phyloP scores from a whole-genome alignment of 2,329 filamentous ascomycete genomes.

The Neonectria sp. region DNA sequence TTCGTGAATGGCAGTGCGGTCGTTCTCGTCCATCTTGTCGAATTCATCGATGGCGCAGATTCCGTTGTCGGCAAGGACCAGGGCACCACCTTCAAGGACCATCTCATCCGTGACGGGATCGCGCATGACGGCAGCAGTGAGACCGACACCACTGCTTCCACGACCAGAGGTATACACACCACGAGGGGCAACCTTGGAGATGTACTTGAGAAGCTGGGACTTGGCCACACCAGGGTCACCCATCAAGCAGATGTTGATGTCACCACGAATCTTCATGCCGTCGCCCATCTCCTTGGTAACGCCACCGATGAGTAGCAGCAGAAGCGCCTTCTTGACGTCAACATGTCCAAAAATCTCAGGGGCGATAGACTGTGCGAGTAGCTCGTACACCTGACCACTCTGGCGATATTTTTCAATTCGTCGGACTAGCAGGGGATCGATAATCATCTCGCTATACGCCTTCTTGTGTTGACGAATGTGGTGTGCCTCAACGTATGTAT shows the following conservation, averaged over 20 bases:
- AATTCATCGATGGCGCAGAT: conserved; percentile 92
- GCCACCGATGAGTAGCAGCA: conserved; percentile 95
- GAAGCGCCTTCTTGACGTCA: conserved; percentile 97
- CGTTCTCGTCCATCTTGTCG: conserved; percentile 91
- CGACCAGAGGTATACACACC: conserved; percentile 89
- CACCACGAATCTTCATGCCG: conserved; percentile 98
- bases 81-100: conserved; percentile 85
- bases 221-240: conserved; percentile 99
- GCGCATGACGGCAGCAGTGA: conserved; percentile 87
- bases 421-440: conserved; percentile 84
- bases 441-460: conserved; percentile 91
- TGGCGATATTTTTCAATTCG: conserved; percentile 89
- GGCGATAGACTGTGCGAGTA: conserved; percentile 94
- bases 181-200: conserved; percentile 96
- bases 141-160: conserved; percentile 85
- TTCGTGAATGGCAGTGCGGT: conserved; percentile 87
- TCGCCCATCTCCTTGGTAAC: conserved; percentile 98
- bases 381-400: conserved; percentile 94
- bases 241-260: conserved; percentile 99
- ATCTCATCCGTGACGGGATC: conserved; percentile 89
- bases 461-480: conserved; percentile 97
- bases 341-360: conserved; percentile 97
- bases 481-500: conserved; percentile 97
- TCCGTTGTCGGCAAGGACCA: conserved; percentile 86
- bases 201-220: conserved; percentile 98